phyloP scores from a whole-genome alignment of 2,329 filamentous ascomycete genomes.

The Fusarium sp. region DNA sequence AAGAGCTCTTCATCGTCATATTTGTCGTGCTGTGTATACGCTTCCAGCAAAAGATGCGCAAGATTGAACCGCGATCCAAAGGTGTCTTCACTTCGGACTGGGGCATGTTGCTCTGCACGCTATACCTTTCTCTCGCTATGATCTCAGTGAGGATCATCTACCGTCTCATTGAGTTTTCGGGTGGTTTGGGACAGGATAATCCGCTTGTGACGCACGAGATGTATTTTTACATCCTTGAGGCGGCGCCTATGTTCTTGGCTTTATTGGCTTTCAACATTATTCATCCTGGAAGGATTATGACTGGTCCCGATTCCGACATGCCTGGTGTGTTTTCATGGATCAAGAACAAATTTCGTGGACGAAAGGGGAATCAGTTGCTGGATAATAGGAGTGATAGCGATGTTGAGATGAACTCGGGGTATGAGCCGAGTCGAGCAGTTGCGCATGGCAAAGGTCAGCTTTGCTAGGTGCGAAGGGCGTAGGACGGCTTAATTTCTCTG shows the following conservation, averaged over 20 bases:
- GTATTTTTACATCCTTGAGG: slow-evolving; percentile 59
- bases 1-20: slow-evolving; percentile 60
- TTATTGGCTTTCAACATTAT: slow-evolving; percentile 53
- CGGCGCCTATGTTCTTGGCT: slow-evolving; percentile 55
- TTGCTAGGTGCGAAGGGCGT: background rate
- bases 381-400: slow-evolving; percentile 30
- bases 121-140: slow-evolving; percentile 50
- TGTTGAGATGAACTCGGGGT: slow-evolving; percentile 14
- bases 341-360: slow-evolving; percentile 4
- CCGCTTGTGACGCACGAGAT: slow-evolving; percentile 49
- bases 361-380: slow-evolving; percentile 22
- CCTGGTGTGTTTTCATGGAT: slow-evolving; percentile 22
- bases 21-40: slow-evolving; percentile 51
- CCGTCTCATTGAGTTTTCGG: slow-evolving; percentile 61
- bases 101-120: slow-evolving; percentile 37
- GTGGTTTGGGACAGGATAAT: slow-evolving; percentile 47
- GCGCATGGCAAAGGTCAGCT: background rate
- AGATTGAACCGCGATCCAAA: background rate
- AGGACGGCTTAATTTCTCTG: too few relatives aligned
- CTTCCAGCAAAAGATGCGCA: slow-evolving; percentile 29
- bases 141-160: slow-evolving; percentile 62
- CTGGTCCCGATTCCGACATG: slow-evolving; percentile 30
- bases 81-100: slow-evolving; percentile 7
- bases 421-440: background rate
- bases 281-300: slow-evolving; percentile 50